Evolutionary conservation across 2,329 filamentous ascomycete species (phyloP).

Genomic region (Apiospora pterosperma): DNA sequence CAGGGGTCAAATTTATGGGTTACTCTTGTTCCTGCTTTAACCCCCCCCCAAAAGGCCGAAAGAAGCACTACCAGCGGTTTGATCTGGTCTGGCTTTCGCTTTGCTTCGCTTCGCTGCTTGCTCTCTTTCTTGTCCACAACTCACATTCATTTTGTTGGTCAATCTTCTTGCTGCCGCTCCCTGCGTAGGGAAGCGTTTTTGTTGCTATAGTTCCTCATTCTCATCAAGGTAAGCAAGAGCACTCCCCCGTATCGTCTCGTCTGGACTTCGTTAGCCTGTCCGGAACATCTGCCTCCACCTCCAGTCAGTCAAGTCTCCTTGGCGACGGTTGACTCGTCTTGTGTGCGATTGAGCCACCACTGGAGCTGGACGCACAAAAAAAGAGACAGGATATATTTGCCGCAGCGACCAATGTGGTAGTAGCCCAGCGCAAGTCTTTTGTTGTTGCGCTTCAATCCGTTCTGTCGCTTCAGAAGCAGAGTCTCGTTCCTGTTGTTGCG

Average conservation of each 20-base stretch:
- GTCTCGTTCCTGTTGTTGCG: neutral
- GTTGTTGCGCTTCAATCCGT: neutral
- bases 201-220: slow-evolving; percentile 33
- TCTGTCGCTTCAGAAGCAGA: neutral
- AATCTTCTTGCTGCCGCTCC: slow-evolving; percentile 24
- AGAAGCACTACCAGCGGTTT: slow-evolving; percentile 5
- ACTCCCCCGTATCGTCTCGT: neutral
- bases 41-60: neutral
- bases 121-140: slow-evolving; percentile 35
- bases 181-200: slow-evolving; percentile 8
- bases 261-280: neutral
- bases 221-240: slow-evolving; percentile 28
- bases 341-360: slow-evolving; percentile 6
- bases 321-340: slow-evolving; percentile 11
- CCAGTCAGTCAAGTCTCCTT: slow-evolving; percentile 1
- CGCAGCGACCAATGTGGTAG: neutral
- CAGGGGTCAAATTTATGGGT: slow-evolving; percentile 3
- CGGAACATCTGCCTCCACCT: slow-evolving; percentile 2
- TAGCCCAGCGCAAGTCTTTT: neutral
- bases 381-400: neutral
- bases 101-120: slow-evolving; percentile 27
- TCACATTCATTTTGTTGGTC: slow-evolving; percentile 36
- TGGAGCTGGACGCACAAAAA: neutral
- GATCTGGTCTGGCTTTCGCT: slow-evolving; percentile 8
- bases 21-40: slow-evolving; percentile 6